Evolutionary conservation across 805 yeast species (phyloP).

Genomic region (Ogataea thermomethanolica): DNA sequence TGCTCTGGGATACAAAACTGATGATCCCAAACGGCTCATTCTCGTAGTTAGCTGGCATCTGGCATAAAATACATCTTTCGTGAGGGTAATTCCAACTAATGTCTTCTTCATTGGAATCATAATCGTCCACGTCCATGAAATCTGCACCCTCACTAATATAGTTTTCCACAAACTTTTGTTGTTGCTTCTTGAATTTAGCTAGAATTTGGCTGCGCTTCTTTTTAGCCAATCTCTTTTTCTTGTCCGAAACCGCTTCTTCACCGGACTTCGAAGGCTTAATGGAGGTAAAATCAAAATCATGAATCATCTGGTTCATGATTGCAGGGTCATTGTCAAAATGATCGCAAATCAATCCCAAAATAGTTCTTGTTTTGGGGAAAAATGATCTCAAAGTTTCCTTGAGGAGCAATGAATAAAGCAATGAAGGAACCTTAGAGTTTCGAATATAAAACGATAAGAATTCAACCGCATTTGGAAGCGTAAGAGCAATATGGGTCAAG

Average conservation of each 20-base stretch:
- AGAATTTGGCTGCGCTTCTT: constrained; percentile 66
- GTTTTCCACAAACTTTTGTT: constrained; percentile 64
- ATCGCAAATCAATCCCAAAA: constrained; percentile 35
- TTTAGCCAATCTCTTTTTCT: constrained; percentile 65
- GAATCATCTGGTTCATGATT: constrained; percentile 36
- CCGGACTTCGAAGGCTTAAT: constrained; percentile 9
- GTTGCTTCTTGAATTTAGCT: constrained; percentile 79
- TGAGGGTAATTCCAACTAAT: constrained; percentile 69
- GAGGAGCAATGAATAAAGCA: constrained; percentile 39
- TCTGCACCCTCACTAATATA: constrained; percentile 32
- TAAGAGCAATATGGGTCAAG: constrained; percentile 60
- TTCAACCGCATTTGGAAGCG: constrained; percentile 33
- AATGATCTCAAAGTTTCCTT: constrained; percentile 39
- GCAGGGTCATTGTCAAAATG: constrained; percentile 21
- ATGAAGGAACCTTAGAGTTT: constrained; percentile 18
- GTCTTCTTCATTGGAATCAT: constrained; percentile 33
- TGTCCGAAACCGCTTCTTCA: constrained; percentile 43
- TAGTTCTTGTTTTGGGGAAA: constrained; percentile 56
- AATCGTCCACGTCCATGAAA: constrained; percentile 41
- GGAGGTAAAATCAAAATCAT: constrained; percentile 28
- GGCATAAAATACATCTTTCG: constrained; percentile 76
- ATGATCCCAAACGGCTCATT: constrained; percentile 75
- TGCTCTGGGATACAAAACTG: constrained; percentile 53
- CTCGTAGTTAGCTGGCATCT: constrained; percentile 58
- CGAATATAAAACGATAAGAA: constrained; percentile 16